phyloP scores from a whole-genome alignment of 371 early-diverging fungal genomes.

The Mortierella sp. region DNA sequence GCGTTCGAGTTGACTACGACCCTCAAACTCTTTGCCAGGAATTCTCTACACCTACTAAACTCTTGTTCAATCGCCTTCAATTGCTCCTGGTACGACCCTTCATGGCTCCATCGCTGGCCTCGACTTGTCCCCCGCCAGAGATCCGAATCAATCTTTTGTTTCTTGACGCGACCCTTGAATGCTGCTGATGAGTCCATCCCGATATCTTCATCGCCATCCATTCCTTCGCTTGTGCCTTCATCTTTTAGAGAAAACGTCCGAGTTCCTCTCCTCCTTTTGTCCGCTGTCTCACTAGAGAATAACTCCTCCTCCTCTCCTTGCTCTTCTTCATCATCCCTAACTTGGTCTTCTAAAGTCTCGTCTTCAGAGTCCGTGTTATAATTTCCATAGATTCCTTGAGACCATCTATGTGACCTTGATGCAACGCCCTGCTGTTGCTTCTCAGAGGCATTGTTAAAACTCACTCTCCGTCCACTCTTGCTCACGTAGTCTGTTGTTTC shows the following conservation, averaged over 20 bases:
- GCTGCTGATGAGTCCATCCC: slow-evolving; percentile 11
- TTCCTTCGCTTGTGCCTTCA: not conserved
- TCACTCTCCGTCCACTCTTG: slow-evolving; percentile 28
- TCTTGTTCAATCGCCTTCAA: slow-evolving; percentile 47
- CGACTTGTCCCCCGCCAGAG: not conserved
- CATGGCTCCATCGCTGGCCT: not conserved
- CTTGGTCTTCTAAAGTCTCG: slow-evolving; percentile 6
- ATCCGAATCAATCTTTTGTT: slow-evolving; percentile 16
- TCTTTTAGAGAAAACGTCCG: too few species aligned
- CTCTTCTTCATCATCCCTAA: slow-evolving; percentile 2
- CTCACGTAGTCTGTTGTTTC: not conserved
- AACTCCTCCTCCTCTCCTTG: not conserved
- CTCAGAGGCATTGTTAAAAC: slow-evolving; percentile 11
- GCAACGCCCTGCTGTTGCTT: not conserved
- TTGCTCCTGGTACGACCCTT: slow-evolving; percentile 14
- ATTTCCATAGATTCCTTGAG: not conserved
- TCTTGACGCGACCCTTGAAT: slow-evolving; percentile 18
- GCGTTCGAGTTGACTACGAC: slow-evolving; percentile 48
- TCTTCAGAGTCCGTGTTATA: slow-evolving; percentile 15
- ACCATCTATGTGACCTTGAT: not conserved
- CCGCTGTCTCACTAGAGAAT: not conserved
- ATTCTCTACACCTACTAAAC: slow-evolving; percentile 35
- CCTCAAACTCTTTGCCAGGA: slow-evolving; percentile 37
- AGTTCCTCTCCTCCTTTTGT: not conserved
- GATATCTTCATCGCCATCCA: slow-evolving; percentile 28